Evolutionary conservation across 306 rosid genomes (phyloP), one percentile per base, ranked within the genome.

Genomic region (Citrullus mucosospermus): DNA sequence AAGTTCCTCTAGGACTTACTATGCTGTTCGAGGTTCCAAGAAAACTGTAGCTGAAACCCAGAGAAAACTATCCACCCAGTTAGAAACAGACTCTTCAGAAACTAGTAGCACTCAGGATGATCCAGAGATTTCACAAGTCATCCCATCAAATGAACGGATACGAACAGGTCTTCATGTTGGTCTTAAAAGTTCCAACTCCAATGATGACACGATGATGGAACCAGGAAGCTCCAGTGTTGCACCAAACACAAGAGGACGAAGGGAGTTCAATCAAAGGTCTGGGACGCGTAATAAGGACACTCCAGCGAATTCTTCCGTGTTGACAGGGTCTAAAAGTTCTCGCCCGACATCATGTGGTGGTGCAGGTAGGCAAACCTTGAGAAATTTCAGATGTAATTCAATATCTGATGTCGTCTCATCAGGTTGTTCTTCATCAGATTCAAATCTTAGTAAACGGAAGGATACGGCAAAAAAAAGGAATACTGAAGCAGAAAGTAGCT

Each of bases 401-500:
- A 67, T 85, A 72, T 87, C 99, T 79, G 99, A 92, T 80, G 87
- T 85, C 76, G 54, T 86, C 75, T 93, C 91, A 20, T 87, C 89
- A 17, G 91, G 93, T 60, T 83, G 90, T 89, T 81, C 96, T 6
- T 80, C 90, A 65, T 87, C 94, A 65, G 92, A 93, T 85, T 78
- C 90, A 83, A 88, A 82, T 57, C 54, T 76, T 25, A 85, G 74
- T 85, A 87, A 74, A 86, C 87, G 81, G 81, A 92, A 86, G 77
- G 97, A 91, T 59, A 59, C 78, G 9, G 76, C 83, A 18, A 93
- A 88, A 82, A 93, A 81, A 82, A 91, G 91, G 87, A 89, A 85
- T 78, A 86, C 89, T 62, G 96, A 90, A 84, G 97, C 93, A 80
- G 98, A 96, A 89, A 87, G 90, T 81, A 93, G 99, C 81, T 91